Base-by-base conservation (phyloP, 345 rosid species). In the Populus tremula region DNA sequence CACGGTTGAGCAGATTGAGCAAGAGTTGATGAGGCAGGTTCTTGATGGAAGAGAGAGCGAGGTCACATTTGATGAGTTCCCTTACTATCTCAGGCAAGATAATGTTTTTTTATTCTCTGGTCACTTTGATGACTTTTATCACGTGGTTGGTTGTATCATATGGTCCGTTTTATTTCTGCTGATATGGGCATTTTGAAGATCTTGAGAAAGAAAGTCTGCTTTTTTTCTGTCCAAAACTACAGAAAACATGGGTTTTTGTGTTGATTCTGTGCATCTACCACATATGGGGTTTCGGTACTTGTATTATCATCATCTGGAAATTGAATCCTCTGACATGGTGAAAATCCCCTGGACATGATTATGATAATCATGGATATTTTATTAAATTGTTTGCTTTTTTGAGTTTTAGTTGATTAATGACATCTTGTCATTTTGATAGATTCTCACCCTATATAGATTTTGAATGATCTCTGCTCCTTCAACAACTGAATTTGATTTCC, bases 41-140 rank as follows among this genome's bases (percentile, higher is more conserved):
- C 53, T 88, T 53, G 93, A 94, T 84, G 98, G 99, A 6, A 88
- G 75, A 82, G 87, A 87, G 0, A 86, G 85, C 85, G 79, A 77
- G 23, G 76, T 90, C 82, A 88, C 91, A 63, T 94, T 92, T 76
- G 97, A 91, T 8, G 93, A 90, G 79, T 96, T 96, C 76, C 99
- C 99, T 64, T 93, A 96, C 82, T 92, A 88, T 78, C 85, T 96
- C 76, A 90, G 98, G 99, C 92, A 81, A 72, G 64, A 59, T 9
- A n/a, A 59, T 59, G 64, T 27, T n/a, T 0, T 25, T 29, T n/a
- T 14, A 0, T 47, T 36, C 50, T 23, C n/a, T 70, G 12, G 12
- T 56, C 27, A 47, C 23, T 54, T 73, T 71, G 4, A 43, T 50
- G 35, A 6, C 41, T 65, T 45, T 56, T 10, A 33, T 33, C 73